These are phyloP conservation scores for Monoraphidium neglectum DNA, from an alignment of 139 green algal species.

Conservation along the genomic window DNA sequence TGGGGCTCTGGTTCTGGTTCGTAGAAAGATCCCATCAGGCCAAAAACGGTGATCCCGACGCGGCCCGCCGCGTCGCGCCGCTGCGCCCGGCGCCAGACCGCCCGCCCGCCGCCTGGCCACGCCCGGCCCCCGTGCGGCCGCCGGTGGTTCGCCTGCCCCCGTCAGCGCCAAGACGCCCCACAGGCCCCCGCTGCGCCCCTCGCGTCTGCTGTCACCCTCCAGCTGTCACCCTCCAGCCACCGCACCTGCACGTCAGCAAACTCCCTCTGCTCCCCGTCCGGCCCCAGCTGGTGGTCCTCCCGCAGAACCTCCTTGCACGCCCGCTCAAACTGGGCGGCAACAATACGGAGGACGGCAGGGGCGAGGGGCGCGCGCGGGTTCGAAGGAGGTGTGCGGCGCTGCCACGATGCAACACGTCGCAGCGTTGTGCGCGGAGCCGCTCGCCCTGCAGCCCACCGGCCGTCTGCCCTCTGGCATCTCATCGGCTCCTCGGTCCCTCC, in stretches of 20 bases:
- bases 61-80: no score
- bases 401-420: neutral
- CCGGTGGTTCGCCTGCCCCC: no score
- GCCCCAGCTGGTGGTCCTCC: constrained; percentile 43
- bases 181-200: no score
- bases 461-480: neutral
- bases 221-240: no score
- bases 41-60: no score
- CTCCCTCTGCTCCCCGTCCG: constrained; percentile 47
- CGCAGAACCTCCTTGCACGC: constrained; percentile 67
- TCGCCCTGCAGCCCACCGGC: neutral
- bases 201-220: no score
- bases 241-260: constrained; percentile 33
- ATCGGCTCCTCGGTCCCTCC: neutral
- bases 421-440: neutral
- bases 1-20: no score
- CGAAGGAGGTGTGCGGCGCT: neutral
- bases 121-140: no score
- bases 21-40: no score
- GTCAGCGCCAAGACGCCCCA: no score
- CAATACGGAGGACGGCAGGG: neutral
- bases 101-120: no score
- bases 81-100: no score
- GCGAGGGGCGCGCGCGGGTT: neutral
- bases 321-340: constrained; percentile 64